Base-by-base conservation (phyloP, 768 basidiomycete genomes). In the Austroboletus eburneus region DNA sequence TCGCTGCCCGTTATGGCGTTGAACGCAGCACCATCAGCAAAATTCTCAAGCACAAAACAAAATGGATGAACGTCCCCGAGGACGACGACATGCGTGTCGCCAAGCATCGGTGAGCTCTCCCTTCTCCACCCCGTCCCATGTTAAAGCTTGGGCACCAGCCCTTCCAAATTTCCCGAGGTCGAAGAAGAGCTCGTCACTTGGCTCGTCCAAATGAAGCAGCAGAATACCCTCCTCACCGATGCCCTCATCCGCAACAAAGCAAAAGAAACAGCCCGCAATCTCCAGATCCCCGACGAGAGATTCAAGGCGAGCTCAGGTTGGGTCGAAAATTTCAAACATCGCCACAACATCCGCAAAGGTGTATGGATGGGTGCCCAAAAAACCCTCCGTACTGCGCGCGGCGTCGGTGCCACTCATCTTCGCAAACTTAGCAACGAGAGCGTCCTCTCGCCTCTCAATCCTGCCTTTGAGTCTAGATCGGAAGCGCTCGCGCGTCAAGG, bases 11-110 rank as follows among this genome's bases (percentile, higher is more conserved):
- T 25, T 93, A 85, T 62, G 78, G 79, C 41, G 85, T 92, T 49
- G 91, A 94, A 60, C 81, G 91, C 43, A 92, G 89, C 69, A 94
- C 91, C n/a, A 85, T 94, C 65, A 88, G 86, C 68, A 93, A 94
- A 69, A 92, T 91, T 52, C 74, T 93, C 54, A 92, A 92, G 66
- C 71, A 85, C 59, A 90, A 87, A 66, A 73, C 75, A n/a, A 79
- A 81, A 53, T 94, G 90, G 91, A 69, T 92, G 60, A 81, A 76
- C 54, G 74, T 86, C 33, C 73, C 76, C 13, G 76, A 76, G 45
- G 76, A 81, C 57, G 77, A 78, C 48, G 74, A 72, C 48, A 70
- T 78, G 50, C 74, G 75, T 42, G 72, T 80, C 48, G 75, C 82
- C n/a, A 86, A 86, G 61, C 79, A 86, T 61, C 76, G 87, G 87